These are phyloP conservation scores for Malus hybrid DNA, from an alignment of 331 rosid genomes.

Conservation along the genomic window DNA sequence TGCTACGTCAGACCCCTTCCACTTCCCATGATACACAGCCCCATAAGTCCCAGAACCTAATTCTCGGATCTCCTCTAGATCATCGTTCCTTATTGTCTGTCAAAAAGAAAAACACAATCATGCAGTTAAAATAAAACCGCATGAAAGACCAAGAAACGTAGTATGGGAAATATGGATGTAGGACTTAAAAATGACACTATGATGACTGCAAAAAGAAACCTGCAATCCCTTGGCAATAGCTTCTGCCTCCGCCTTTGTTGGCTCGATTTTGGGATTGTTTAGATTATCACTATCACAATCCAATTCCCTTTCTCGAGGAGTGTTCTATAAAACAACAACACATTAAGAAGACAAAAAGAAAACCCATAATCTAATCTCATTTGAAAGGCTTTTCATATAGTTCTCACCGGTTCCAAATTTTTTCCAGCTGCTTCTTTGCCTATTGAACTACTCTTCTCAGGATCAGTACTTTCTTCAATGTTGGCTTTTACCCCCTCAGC, in stretches of 20 bases:
- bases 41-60: conserved; percentile 98
- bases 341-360: conserved; percentile 4
- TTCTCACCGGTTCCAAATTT: conserved; percentile 56
- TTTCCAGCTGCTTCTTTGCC: conserved; percentile 40
- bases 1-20: conserved; percentile 99
- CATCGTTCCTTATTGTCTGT: conserved; percentile 88
- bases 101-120: conserved; percentile 19
- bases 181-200: neutral
- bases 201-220: conserved; percentile 40
- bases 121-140: conserved; percentile 12
- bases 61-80: conserved; percentile 96
- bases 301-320: conserved; percentile 57
- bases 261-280: conserved; percentile 67
- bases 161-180: neutral
- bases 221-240: conserved; percentile 92
- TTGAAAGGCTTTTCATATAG: neutral
- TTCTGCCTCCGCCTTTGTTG: conserved; percentile 93
- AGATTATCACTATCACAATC: conserved; percentile 58
- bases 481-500: conserved; percentile 48
- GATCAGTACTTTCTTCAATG: conserved; percentile 27
- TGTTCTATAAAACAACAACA: conserved; percentile 41
- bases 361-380: conserved; percentile 3
- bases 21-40: conserved; percentile 94
- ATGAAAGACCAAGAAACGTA: conserved; percentile 7
- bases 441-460: conserved; percentile 22